Percentiles rank a stretch among this genome's conserved stretches.
Evolutionary conservation across 2,329 filamentous ascomycete species (phyloP).

Genomic region (Xylariaceae sp.): DNA sequence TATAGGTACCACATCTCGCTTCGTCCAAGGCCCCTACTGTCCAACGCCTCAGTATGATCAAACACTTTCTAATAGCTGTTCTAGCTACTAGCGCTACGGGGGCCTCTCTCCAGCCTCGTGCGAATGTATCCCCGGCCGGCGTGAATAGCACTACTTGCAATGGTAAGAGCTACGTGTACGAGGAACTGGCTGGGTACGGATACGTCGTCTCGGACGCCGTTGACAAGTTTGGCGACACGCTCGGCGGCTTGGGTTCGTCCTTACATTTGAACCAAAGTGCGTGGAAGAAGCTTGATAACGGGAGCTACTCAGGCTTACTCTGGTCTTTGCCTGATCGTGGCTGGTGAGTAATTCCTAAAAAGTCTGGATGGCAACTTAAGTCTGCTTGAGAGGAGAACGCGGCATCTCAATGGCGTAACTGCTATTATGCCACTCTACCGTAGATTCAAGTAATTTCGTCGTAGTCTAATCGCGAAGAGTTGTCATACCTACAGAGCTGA

Average conservation of each 20-base stretch:
- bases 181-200: conserved; percentile 69
- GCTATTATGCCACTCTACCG: no score
- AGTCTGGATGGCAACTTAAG: not conserved
- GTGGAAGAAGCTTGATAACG: conserved; percentile 58
- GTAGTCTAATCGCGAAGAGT: not conserved
- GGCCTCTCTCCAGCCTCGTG: conserved; percentile 4
- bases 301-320: conserved; percentile 62
- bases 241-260: conserved; percentile 68
- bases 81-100: conserved; percentile 12
- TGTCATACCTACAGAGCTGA: not conserved
- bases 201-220: conserved; percentile 57
- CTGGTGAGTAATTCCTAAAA: conserved; percentile 50
- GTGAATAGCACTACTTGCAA: conserved; percentile 51
- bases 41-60: conserved; percentile 6
- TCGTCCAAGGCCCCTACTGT: not conserved
- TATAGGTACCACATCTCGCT: not conserved
- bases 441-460: not conserved
- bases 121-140: not conserved
- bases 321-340: conserved; percentile 70
- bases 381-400: not conserved
- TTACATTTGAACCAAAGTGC: conserved; percentile 57
- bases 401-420: conserved; percentile 12
- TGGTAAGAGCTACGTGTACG: conserved; percentile 65
- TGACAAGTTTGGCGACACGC: conserved; percentile 71
- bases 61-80: conserved; percentile 13